phyloP scores from a whole-genome alignment of 208 protist species.

The Acanthamoeba sp. region DNA sequence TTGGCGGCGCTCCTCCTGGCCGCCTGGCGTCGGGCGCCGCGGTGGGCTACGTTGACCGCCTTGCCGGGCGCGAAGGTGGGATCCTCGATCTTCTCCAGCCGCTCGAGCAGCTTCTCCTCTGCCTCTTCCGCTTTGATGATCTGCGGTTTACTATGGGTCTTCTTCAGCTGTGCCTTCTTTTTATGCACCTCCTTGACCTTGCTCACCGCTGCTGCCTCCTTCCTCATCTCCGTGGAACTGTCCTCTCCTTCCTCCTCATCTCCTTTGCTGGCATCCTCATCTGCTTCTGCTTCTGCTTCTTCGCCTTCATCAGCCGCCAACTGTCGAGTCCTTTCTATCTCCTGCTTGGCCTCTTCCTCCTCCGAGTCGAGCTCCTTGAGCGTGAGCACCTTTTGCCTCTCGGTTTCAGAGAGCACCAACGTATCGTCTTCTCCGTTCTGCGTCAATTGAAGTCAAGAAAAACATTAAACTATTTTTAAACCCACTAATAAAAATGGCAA shows the following conservation, averaged over 20 bases:
- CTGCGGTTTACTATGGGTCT: not conserved
- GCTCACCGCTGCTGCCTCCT: not conserved
- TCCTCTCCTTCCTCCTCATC: not conserved
- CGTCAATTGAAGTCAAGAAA: too few relatives aligned
- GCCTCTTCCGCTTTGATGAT: conserved; percentile 35
- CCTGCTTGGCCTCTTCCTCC: not conserved
- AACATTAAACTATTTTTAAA: not conserved
- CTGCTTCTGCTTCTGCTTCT: not conserved
- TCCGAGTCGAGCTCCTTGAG: not conserved
- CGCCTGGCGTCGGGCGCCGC: not conserved
- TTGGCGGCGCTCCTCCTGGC: not conserved
- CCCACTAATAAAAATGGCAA: not conserved
- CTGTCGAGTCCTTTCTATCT: not conserved
- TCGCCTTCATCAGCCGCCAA: not conserved
- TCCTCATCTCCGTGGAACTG: not conserved
- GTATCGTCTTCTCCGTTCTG: not conserved
- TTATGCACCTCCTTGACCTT: not conserved
- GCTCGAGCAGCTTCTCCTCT: not conserved
- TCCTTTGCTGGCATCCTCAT: not conserved
- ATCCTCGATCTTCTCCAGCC: conserved; percentile 34
- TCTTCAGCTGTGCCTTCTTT: not conserved
- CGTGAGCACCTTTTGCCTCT: not conserved
- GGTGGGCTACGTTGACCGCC: not conserved
- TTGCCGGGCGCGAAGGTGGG: conserved; percentile 24
- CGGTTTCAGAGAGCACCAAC: not conserved